Percentiles rank a stretch among this genome's conserved stretches.
These are phyloP conservation scores for Fusarium sublunatum DNA, from an alignment of 2,329 filamentous ascomycete species.

Conservation along the genomic window DNA sequence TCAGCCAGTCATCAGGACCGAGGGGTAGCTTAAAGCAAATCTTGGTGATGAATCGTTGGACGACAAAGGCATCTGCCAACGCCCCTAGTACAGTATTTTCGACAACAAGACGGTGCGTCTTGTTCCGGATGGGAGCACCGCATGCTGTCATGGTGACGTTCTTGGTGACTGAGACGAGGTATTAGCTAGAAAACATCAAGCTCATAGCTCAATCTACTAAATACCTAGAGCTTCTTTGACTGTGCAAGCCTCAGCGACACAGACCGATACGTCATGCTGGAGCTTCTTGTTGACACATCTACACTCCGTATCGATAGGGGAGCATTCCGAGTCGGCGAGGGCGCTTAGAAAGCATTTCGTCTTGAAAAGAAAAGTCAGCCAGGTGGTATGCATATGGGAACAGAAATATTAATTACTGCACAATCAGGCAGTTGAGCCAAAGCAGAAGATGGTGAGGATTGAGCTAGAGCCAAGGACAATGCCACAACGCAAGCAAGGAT, in stretches of 20 bases:
- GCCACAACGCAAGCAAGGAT: slow-evolving; percentile 18
- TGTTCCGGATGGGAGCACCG: slow-evolving; percentile 46
- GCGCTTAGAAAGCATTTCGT: slow-evolving; percentile 43
- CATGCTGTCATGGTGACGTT: slow-evolving; percentile 47
- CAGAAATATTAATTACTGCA: slow-evolving; percentile 44
- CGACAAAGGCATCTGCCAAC: slow-evolving; percentile 54
- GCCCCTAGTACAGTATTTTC: slow-evolving; percentile 47
- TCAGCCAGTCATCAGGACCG: slow-evolving; percentile 55
- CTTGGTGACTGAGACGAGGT: slow-evolving; percentile 34
- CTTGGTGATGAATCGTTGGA: slow-evolving; percentile 55
- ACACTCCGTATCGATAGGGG: slow-evolving; percentile 45
- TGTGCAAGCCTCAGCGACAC: slow-evolving; percentile 47
- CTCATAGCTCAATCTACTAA: slow-evolving; percentile 1
- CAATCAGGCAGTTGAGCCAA: slow-evolving; percentile 46
- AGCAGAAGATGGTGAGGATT: not conserved
- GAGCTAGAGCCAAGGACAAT: slow-evolving; percentile 13
- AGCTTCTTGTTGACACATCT: slow-evolving; percentile 48
- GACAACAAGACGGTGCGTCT: slow-evolving; percentile 35
- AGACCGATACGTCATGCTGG: slow-evolving; percentile 42
- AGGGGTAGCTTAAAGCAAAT: slow-evolving; percentile 51
- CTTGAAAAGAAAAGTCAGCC: slow-evolving; percentile 32
- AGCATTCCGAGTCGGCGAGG: slow-evolving; percentile 45
- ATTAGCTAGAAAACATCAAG: not conserved
- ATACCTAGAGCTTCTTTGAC: slow-evolving; percentile 49
- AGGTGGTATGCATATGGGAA: not conserved